Percentiles rank a stretch among this genome's conserved stretches.
These are phyloP conservation scores for Fragaria vesca DNA, from an alignment of 306 rosid genomes.

Conservation along the genomic window DNA sequence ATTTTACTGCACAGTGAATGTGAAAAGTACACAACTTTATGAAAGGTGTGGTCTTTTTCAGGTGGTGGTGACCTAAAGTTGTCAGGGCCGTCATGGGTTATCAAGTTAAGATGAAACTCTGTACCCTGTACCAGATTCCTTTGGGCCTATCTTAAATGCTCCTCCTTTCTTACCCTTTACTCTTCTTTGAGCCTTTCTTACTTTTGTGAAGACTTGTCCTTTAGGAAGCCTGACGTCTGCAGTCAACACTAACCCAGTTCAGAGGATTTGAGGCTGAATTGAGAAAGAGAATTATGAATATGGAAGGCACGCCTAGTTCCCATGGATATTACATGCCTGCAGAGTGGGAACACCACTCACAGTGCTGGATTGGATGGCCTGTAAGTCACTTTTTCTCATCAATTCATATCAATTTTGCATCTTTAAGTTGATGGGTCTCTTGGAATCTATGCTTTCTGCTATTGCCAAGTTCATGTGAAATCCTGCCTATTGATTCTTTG, in stretches of 20 bases:
- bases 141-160: neutral
- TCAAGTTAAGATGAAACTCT: neutral
- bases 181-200: no score
- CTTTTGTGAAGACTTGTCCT: no score
- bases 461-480: neutral
- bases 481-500: no score
- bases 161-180: no score
- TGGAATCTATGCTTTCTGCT: neutral
- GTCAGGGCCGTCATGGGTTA: no score
- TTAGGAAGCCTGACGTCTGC: no score
- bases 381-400: slow-evolving; percentile 38
- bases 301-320: slow-evolving; percentile 45
- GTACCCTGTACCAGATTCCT: neutral
- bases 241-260: neutral
- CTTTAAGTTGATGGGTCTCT: neutral
- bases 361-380: slow-evolving; percentile 98
- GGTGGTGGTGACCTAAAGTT: neutral
- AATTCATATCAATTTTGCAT: neutral
- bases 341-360: slow-evolving; percentile 80
- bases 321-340: slow-evolving; percentile 83
- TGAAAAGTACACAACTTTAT: neutral
- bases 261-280: neutral
- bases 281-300: slow-evolving; percentile 31
- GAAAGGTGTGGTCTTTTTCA: neutral
- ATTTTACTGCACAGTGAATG: neutral